A percentile compares a stretch with the other conserved stretches of the same genome.
Conservation (phyloP, 2,329 filamentous ascomycete genomes). For the Talaromyces piceae region DNA sequence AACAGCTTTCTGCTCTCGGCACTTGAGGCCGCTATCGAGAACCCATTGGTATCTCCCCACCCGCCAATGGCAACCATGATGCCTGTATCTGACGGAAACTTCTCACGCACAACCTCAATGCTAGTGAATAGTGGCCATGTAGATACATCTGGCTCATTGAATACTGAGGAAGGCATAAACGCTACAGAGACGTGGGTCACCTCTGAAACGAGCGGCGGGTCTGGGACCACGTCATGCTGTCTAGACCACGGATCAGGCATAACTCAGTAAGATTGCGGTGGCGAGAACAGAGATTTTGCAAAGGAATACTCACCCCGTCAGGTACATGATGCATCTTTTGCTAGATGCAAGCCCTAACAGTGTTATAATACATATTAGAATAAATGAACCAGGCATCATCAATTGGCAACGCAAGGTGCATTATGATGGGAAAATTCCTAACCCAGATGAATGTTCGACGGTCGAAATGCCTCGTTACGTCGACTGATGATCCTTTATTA, state of each 20-base stretch:
- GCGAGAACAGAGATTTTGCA: neutral
- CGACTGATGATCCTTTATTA: no score
- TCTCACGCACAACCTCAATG: constrained; percentile 40
- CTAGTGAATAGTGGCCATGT: constrained; percentile 49
- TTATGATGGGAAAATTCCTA: neutral
- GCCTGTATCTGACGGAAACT: constrained; percentile 46
- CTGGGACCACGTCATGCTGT: constrained; percentile 25
- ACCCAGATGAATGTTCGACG: no score
- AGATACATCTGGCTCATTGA: constrained; percentile 38
- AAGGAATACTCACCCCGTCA: neutral
- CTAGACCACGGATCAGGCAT: constrained; percentile 11
- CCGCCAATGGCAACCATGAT: constrained; percentile 64
- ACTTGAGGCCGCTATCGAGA: constrained; percentile 46
- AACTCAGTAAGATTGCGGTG: neutral
- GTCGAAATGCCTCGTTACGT: no score
- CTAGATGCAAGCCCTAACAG: neutral
- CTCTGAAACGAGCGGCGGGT: constrained; percentile 26
- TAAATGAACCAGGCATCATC: neutral
- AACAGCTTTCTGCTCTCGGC: constrained; percentile 47
- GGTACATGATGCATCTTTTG: neutral
- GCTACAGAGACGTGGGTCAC: constrained; percentile 55
- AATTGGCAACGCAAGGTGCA: neutral
- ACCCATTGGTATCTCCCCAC: constrained; percentile 60
- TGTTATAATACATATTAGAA: neutral
- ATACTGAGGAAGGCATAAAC: constrained; percentile 49